phyloP scores from a whole-genome alignment of 306 rosid genomes.

The Vigna radiata region DNA sequence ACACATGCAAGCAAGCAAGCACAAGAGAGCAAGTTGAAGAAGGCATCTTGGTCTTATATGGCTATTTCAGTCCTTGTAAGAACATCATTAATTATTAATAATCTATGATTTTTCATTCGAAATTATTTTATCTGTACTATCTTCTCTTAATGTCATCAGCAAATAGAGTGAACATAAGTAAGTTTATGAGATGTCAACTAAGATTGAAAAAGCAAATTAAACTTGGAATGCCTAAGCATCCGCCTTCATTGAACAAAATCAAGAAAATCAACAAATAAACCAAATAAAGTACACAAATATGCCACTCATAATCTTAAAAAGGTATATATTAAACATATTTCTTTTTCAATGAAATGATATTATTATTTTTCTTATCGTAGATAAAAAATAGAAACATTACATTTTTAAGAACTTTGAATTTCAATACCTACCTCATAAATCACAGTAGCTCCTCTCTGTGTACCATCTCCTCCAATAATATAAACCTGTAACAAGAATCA shows the following conservation, averaged over 20 bases:
- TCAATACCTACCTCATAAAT: conserved; percentile 96
- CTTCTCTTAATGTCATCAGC: conserved; percentile 30
- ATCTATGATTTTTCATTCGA: conserved; percentile 17
- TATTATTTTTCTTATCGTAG: conserved; percentile 31
- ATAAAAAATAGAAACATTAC: background rate
- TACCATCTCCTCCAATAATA: conserved; percentile 98
- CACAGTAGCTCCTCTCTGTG: conserved; percentile 88
- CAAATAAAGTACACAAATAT: conserved; percentile 12
- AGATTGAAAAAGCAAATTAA: conserved; percentile 27
- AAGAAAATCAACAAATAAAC: conserved; percentile 31
- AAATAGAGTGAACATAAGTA: conserved; percentile 29
- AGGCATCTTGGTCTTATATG: too few relatives aligned
- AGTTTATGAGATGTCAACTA: conserved; percentile 23
- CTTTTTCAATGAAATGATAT: conserved; percentile 34
- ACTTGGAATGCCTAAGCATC: conserved; percentile 18
- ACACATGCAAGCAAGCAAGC: too few relatives aligned
- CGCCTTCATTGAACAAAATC: conserved; percentile 17
- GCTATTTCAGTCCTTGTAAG: too few relatives aligned
- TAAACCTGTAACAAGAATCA: conserved; percentile 67
- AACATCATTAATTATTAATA: too few relatives aligned
- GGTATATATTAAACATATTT: conserved; percentile 37
- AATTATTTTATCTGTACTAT: conserved; percentile 38
- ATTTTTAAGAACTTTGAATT: conserved; percentile 39
- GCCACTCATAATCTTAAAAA: conserved; percentile 12
- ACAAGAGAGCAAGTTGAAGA: too few relatives aligned